These are phyloP conservation scores for Biancaea sappan DNA, from an alignment of 306 rosid genomes.

Conservation along the genomic window DNA sequence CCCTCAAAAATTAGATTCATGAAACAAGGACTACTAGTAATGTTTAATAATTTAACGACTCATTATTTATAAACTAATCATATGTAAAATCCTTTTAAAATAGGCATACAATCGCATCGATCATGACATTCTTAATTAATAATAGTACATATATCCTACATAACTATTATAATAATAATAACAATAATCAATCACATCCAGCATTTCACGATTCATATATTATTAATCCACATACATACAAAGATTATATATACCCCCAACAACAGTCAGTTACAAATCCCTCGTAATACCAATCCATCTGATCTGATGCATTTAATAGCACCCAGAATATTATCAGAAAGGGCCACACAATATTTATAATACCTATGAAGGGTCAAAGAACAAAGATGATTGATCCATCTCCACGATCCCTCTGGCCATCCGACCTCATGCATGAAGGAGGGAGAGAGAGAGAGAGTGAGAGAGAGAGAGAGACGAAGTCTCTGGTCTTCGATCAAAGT, in stretches of 20 bases:
- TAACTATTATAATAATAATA: too few relatives aligned
- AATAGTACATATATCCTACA: too few relatives aligned
- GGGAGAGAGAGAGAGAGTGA: slow-evolving; percentile 34
- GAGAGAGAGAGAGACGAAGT: slow-evolving; percentile 25
- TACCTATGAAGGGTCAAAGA: neutral
- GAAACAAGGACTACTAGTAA: too few relatives aligned
- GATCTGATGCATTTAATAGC: neutral
- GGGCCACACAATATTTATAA: neutral
- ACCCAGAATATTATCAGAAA: neutral
- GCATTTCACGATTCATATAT: too few relatives aligned
- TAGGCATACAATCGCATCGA: too few relatives aligned
- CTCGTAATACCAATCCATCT: neutral
- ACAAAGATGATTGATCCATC: neutral
- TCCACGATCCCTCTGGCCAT: slow-evolving; percentile 38
- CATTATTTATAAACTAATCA: too few relatives aligned
- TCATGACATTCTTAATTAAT: too few relatives aligned
- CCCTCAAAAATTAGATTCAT: too few relatives aligned
- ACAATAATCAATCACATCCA: too few relatives aligned
- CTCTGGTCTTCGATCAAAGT: neutral
- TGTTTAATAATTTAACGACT: too few relatives aligned
- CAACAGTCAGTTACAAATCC: neutral
- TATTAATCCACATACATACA: neutral
- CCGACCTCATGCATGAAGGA: slow-evolving; percentile 34
- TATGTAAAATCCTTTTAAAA: too few relatives aligned
- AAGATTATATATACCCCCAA: neutral